phyloP scores from a whole-genome alignment of 2,329 filamentous ascomycete species.

The Dothideomycetidae sp. region DNA sequence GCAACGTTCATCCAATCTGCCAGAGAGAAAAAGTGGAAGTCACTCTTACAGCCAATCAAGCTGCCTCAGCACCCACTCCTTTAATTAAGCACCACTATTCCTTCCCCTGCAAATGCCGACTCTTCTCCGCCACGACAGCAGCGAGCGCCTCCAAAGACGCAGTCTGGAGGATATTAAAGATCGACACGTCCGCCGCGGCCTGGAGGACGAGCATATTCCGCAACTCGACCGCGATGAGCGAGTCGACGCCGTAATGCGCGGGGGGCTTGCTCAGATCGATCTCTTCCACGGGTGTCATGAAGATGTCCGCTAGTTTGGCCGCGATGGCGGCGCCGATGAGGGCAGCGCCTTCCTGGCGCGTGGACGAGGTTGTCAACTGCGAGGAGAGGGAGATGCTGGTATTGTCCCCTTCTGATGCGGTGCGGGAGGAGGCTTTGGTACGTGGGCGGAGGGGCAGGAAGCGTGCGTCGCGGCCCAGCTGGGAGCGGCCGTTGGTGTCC shows the following conservation, averaged over 20 bases:
- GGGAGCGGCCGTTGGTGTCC: too few relatives aligned
- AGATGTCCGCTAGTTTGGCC: background rate
- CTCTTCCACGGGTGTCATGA: background rate
- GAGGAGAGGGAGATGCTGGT: background rate
- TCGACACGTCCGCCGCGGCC: background rate
- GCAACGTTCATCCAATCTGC: too few relatives aligned
- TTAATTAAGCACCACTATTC: background rate
- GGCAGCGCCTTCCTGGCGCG: background rate
- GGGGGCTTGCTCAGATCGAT: background rate
- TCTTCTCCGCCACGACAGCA: slow-evolving; percentile 1
- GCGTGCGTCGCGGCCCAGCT: background rate
- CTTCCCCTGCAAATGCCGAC: background rate
- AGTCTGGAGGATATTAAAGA: slow-evolving; percentile 6
- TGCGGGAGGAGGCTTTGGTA: background rate
- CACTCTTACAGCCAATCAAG: too few relatives aligned
- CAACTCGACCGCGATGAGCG: slow-evolving; percentile 10
- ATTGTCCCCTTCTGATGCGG: background rate
- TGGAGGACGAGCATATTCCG: slow-evolving; percentile 15
- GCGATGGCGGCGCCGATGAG: background rate
- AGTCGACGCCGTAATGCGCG: slow-evolving; percentile 10
- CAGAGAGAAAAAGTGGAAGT: too few relatives aligned
- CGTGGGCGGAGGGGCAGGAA: too few relatives aligned
- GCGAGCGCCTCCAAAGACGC: slow-evolving; percentile 2
- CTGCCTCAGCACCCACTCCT: too few relatives aligned
- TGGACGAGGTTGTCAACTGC: background rate